Evolutionary conservation across 2,329 filamentous ascomycete genomes (phyloP), one percentile per base, ranked within the genome.

Genomic region (Aspergillus clavatus): DNA sequence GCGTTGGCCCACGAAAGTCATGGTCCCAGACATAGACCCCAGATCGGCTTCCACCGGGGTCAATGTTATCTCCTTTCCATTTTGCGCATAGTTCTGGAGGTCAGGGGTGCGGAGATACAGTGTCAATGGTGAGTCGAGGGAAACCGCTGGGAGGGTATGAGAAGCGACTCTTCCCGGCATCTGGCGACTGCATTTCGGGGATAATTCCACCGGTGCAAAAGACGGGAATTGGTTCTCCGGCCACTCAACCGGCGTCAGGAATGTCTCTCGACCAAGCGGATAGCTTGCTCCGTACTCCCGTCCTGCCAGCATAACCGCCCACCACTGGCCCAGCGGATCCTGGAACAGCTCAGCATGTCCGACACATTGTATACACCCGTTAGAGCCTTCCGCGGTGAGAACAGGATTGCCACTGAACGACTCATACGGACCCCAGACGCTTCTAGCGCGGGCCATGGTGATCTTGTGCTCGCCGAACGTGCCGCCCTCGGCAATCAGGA

Each of bases 311-410:
- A 69, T 68, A 6, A 73, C 63, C 0, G 68, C 72, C 76, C 76
- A 79, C 78, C 78, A 81, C 21, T 75, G 72, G 0, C 73, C 75
- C 0, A 52, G 31, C 0, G 48, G 47, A 49, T 81, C 78, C 40
- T 77, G 71, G 47, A 81, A 79, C 3, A 81, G 50, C 50, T 81
- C 78, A 0, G 73, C 73, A 45, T 82, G 79, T 0, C 79, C 78
- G 0, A 79, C 71, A 1, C 75, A 76, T 48, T 80, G 77, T 49
- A 61, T 65, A 45, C 69, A 70, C 22, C 63, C 51, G 0, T 61
- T 60, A 0, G 65, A 61, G 14, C 63, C 60, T 37, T 55, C 59
- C n/a, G 65, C 66, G 0, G 70, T 67, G 12, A 73, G 50, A 5
- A 73, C 61, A 6, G 67, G 62, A 42, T 73, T 73, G 10, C 60